Conservation (phyloP, 192 early-diverging fungal species). For the Coemansia reversa region DNA sequence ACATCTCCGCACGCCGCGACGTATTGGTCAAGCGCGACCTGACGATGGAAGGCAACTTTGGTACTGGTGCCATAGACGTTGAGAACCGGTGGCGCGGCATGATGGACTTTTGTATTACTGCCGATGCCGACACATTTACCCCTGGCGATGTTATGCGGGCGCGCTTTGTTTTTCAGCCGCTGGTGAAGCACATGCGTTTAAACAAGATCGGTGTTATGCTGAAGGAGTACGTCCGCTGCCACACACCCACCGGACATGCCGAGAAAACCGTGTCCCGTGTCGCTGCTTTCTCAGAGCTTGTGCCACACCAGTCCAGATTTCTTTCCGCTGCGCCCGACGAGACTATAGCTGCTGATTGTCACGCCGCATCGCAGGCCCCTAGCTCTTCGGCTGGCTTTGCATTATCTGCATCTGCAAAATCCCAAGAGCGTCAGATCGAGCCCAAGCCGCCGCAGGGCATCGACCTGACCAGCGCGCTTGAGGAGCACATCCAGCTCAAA, state of each 20-base stretch:
- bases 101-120: slow-evolving; percentile 40
- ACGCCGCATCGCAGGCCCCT: neutral
- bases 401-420: slow-evolving; percentile 1
- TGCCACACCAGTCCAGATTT: slow-evolving; percentile 4
- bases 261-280: slow-evolving; percentile 48
- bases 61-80: slow-evolving; percentile 47
- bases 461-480: slow-evolving; percentile 32
- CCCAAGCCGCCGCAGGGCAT: slow-evolving; percentile 22
- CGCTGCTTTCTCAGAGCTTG: slow-evolving; percentile 24
- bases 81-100: slow-evolving; percentile 51
- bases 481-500: slow-evolving; percentile 29
- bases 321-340: neutral
- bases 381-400: neutral
- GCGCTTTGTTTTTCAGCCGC: slow-evolving; percentile 44
- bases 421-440: neutral
- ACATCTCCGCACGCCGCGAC: slow-evolving; percentile 27
- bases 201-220: slow-evolving; percentile 42
- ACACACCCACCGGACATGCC: slow-evolving; percentile 38
- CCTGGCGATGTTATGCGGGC: slow-evolving; percentile 38
- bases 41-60: slow-evolving; percentile 43
- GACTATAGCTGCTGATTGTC: neutral
- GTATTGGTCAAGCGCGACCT: slow-evolving; percentile 47
- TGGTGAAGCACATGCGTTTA: slow-evolving; percentile 48
- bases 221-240: slow-evolving; percentile 53
- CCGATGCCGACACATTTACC: slow-evolving; percentile 43